Base-by-base conservation (phyloP, 768 basidiomycete genomes). In the Leucocoprinus leucothites region DNA sequence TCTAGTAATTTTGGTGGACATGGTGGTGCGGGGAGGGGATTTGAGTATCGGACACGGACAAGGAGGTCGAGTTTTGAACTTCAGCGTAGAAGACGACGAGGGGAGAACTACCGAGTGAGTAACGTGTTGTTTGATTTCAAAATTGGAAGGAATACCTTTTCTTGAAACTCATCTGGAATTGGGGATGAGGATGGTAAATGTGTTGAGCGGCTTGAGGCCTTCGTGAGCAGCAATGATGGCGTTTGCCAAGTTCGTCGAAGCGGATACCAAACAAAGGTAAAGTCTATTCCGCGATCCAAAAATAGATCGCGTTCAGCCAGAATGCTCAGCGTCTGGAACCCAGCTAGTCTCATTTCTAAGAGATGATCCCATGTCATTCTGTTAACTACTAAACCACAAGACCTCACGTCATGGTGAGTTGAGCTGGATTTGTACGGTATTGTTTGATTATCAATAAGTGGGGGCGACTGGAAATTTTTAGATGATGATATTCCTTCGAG, bases 1-100 rank as follows among this genome's bases (percentile, higher is more conserved):
- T 96, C 82, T 64, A 99, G 79, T 3, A 98, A 74, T 71, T 97
- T 96, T 24, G 97, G 96, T 5, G 97, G 97, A 77, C 91, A 98
- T 78, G 97, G 94, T 26, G 97, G 97, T 11, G 94, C 79, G 1
- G 96, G 96, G 2, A 99, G 82, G 2, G 95, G 94, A 71, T 98
- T 97, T 38, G 86, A 82, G 70, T 95, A 98, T 11, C 96, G 88
- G 31, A 96, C 94, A 51, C 93, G 86, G 48, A 96, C 91, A 51
- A 98, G 79, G 24, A 99, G 83, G 69, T 98, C 94, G 48, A 94
- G 79, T 71, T 94, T 94, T 77, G 75, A 71, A 61, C 67, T 72
- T 35, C 7, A 36, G 13, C 14, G 40, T 9, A 44, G 63, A 18
- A 64, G 58, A 51, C 54, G 31, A 59, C 47, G 16, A 8, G 21